These are phyloP conservation scores for Amanita polypyramis DNA, from an alignment of 768 basidiomycete genomes.

Conservation along the genomic window DNA sequence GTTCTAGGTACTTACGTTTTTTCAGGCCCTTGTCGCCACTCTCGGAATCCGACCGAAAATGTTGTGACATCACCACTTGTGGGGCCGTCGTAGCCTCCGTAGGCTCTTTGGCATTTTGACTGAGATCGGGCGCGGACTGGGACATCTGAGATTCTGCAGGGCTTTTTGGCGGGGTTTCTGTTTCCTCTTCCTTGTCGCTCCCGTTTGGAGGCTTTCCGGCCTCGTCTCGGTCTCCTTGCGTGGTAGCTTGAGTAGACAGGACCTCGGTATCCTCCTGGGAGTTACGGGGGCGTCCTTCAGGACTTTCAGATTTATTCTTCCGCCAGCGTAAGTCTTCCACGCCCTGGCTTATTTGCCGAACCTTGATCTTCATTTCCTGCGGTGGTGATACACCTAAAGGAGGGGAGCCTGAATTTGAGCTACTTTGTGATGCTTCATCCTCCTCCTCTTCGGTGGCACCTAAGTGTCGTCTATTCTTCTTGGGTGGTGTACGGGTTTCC, in stretches of 20 bases:
- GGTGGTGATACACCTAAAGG: constrained; percentile 56
- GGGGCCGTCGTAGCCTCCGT: constrained; percentile 9
- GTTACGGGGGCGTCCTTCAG: constrained; percentile 17
- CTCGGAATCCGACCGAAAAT: constrained; percentile 32
- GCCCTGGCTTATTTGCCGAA: constrained; percentile 69
- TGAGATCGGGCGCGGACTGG: constrained; percentile 13
- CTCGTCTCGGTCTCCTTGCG: not conserved
- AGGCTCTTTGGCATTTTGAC: constrained; percentile 4
- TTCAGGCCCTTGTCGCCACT: constrained; percentile 48
- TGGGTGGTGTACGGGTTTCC: constrained; percentile 53
- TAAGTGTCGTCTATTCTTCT: constrained; percentile 63
- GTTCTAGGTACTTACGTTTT: constrained; percentile 56
- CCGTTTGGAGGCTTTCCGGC: not conserved
- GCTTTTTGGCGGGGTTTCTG: constrained; percentile 5
- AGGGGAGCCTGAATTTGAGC: constrained; percentile 33
- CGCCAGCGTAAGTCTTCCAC: constrained; percentile 73
- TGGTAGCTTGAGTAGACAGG: not conserved
- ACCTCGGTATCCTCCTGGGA: constrained; percentile 4
- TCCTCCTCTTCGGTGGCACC: constrained; percentile 59
- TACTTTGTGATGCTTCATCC: constrained; percentile 29
- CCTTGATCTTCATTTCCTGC: constrained; percentile 60
- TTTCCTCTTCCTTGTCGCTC: not conserved
- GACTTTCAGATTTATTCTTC: constrained; percentile 28
- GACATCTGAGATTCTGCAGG: constrained; percentile 11
- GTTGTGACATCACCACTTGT: constrained; percentile 9